Evolutionary conservation across 176 grass and related monocot species (phyloP), one percentile per base, ranked within the genome.

Genomic region (Zizania latifolia): DNA sequence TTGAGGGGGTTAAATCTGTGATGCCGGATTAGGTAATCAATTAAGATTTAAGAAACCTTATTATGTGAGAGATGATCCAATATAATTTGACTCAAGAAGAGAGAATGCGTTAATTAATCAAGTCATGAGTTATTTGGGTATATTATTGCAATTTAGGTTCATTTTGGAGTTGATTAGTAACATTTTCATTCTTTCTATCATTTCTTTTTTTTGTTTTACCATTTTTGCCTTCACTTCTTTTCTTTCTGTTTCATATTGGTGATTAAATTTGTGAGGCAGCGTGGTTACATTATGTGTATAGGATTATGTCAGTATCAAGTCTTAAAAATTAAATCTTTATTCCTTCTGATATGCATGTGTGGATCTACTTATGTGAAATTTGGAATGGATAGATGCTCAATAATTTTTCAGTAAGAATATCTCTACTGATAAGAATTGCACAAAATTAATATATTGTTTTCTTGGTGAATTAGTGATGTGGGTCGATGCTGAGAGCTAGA

Each of bases 221-320:
- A 4, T 13, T 57, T 83, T 61, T 4, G 61, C 31, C 3, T 1
- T 8, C 33, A 53, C 34, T 77, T 27, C 44, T 62, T 70, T 16
- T 56, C 37, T 40, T 57, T 48, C 10, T 77, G 63, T 77, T 76
- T 62, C 15, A 77, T 77, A 77, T 54, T 51, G 72, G 31, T 33
- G 55, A 83, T 77, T 70, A 77, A 45, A 83, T 76, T 83, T 60
- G 81, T 69, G 81, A 69, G 51, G 37, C 60, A 58, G 46, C 45
- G 80, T 75, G 62, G 31, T 61, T 48, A 14, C 74, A 53, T 60
- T 75, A n/a, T 59, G 33, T 83, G 81, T 68, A 83, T 68, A 83
- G 71, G 62, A 76, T 68, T 12, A 68, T 83, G 64, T 23, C 37
- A 48, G 62, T 76, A 60, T 74, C 80, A 75, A 35, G 36, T 74